A percentile compares a stretch with the other conserved stretches of the same genome.
These are phyloP conservation scores for Oryza glaberrima DNA, from an alignment of 176 grass and related monocot genomes.

Conservation along the genomic window DNA sequence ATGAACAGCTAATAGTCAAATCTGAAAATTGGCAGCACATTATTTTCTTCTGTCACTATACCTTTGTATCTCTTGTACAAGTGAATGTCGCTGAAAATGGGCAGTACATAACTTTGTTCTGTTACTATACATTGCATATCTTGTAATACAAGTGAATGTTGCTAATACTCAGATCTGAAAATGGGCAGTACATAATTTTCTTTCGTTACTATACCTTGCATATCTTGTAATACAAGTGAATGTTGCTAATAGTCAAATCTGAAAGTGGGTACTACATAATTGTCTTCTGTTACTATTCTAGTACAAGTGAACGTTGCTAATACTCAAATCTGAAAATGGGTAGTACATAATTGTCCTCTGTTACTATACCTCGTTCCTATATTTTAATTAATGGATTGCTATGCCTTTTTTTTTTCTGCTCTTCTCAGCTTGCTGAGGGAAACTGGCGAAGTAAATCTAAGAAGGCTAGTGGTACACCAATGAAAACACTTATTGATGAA, in stretches of 20 bases:
- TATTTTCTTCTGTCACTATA: background rate
- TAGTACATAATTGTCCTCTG: constrained; percentile 7
- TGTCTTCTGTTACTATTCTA: background rate
- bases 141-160: background rate
- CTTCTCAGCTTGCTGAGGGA: constrained; percentile 53
- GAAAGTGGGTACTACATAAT: background rate
- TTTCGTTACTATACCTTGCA: background rate
- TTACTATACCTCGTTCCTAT: constrained; percentile 7
- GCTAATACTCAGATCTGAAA: background rate
- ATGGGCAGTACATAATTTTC: constrained; percentile 1
- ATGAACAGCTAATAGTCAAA: background rate
- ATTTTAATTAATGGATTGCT: constrained; percentile 32
- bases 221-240: no score
- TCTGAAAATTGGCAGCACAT: background rate
- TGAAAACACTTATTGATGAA: constrained; percentile 88
- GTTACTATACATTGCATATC: background rate
- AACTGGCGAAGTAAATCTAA: constrained; percentile 58
- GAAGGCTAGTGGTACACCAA: constrained; percentile 51
- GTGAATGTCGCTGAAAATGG: background rate
- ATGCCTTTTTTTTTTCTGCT: constrained; percentile 11
- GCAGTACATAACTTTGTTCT: background rate
- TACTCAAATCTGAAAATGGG: background rate
- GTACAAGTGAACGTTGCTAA: background rate
- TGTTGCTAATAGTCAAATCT: no score
- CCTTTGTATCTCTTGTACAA: background rate